Evolutionary conservation across 805 yeast species (phyloP), one percentile per base, ranked within the genome.

Genomic region (Nematodospora valgi): DNA sequence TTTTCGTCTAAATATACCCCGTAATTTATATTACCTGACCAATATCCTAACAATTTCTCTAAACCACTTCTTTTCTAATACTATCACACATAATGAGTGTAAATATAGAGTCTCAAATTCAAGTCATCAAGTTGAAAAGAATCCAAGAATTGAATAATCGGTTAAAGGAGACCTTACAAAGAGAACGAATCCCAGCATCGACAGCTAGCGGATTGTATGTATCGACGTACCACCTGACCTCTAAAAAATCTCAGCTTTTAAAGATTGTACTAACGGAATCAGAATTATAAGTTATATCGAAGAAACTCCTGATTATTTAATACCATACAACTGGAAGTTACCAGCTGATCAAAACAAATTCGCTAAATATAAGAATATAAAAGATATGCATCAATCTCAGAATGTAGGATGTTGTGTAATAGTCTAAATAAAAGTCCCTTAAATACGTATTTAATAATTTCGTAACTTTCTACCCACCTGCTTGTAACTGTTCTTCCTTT

Each of bases 151-250:
- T 80, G 21, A 81, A 80, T 46, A 49, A 56, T 3, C 74, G 74
- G 41, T 54, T 82, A 23, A 71, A 68, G 44, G 69, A 69, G 19
- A 71, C 76, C 27, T 51, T 83, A 24, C 51, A 68, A 3, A 59
- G 74, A 35, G 80, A 80, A 9, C 62, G 88, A 41, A 76, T 80
- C 2, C 76, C 79, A 21, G 80, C 84, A 6, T 78, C 86, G 4
- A 74, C 74, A 47, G 82, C 83, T 6, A 73, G 80, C 6, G 58
- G 72, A 23, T 56, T 70, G 35, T 56, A 68, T 29, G 57, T 54
- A 40, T 33, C 24, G 12, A 5, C 23, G 11, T 5, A n/a, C n/a
- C n/a, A n/a, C n/a, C n/a, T n/a, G n/a, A n/a, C n/a, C 7, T 8
- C 4, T 24, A 22, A 22, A 12, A 11, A 22, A n/a, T 15, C 14